Evolutionary conservation across 495 filamentous ascomycete species (phyloP).

Genomic region (Immersiella caudata): DNA sequence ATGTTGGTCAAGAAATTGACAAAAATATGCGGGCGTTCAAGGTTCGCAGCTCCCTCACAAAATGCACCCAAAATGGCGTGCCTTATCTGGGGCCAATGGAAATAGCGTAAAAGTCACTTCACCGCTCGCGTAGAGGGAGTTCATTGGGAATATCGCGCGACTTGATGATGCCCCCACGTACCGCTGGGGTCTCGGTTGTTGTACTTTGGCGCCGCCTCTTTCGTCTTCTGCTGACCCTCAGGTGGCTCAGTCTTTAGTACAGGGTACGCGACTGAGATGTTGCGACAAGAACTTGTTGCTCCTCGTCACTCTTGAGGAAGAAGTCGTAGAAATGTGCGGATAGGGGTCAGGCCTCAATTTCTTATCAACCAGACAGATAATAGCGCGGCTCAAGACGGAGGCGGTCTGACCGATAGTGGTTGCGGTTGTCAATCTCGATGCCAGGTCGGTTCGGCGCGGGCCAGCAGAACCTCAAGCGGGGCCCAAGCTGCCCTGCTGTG

Average conservation of each 20-base stretch:
- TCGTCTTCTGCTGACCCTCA: no score
- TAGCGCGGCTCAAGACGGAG: no score
- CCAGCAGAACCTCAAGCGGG: not conserved
- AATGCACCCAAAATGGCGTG: not conserved
- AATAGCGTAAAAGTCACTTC: conserved; percentile 20
- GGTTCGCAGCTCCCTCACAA: not conserved
- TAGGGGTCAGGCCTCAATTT: no score
- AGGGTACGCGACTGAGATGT: no score
- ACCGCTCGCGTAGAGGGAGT: not conserved
- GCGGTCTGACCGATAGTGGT: no score
- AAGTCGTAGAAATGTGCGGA: no score
- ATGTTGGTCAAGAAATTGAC: conserved; percentile 17
- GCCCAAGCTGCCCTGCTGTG: not conserved
- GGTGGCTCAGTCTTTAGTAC: no score
- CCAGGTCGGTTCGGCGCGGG: not conserved
- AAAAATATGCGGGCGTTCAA: conserved; percentile 17
- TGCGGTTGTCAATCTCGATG: not conserved
- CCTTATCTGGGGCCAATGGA: conserved; percentile 33
- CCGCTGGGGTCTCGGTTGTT: not conserved
- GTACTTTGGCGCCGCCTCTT: no score
- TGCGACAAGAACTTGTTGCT: no score
- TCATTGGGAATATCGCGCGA: not conserved
- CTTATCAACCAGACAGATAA: no score
- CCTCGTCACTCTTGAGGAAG: no score
- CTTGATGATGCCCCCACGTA: not conserved